phyloP scores from a whole-genome alignment of 495 filamentous ascomycete genomes.

The Extremus antarcticus region DNA sequence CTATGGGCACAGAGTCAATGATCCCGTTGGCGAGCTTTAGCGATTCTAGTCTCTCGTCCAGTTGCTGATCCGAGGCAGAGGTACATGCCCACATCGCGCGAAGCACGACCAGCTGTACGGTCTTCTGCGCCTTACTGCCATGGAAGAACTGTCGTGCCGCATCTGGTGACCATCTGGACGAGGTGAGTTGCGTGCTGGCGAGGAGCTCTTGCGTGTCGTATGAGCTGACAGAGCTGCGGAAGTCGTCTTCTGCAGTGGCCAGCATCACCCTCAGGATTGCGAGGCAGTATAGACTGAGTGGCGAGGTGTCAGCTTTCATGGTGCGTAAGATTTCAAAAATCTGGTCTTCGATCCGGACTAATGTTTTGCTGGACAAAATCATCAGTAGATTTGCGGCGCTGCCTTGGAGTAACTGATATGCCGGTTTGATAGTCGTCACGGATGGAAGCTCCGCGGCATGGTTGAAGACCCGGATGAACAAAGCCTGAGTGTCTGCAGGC shows the following conservation, averaged over 20 bases:
- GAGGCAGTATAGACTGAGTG: slow-evolving; percentile 16
- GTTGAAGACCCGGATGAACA: slow-evolving; percentile 24
- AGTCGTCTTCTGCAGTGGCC: neutral
- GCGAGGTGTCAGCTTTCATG: slow-evolving; percentile 4
- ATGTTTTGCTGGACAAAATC: slow-evolving; percentile 12
- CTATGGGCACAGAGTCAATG: slow-evolving; percentile 34
- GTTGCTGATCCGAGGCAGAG: slow-evolving; percentile 30
- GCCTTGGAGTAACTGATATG: slow-evolving; percentile 25
- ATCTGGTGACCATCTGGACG: slow-evolving; percentile 1
- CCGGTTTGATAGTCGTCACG: slow-evolving; percentile 13
- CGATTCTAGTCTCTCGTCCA: slow-evolving; percentile 36
- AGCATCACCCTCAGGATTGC: slow-evolving; percentile 14
- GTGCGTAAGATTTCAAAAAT: slow-evolving; percentile 18
- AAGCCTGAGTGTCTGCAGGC: slow-evolving; percentile 20
- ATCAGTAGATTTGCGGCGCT: slow-evolving; percentile 19
- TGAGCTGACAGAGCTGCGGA: neutral
- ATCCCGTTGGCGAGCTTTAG: slow-evolving; percentile 42
- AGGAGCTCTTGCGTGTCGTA: slow-evolving; percentile 18
- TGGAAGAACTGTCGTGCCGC: slow-evolving; percentile 13
- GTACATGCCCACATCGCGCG: slow-evolving; percentile 43
- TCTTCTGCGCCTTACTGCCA: slow-evolving; percentile 38
- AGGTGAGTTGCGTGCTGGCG: slow-evolving; percentile 1
- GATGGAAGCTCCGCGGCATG: slow-evolving; percentile 15
- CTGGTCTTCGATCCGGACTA: slow-evolving; percentile 19
- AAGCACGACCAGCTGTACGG: slow-evolving; percentile 43